phyloP scores from a whole-genome alignment of 1,139 yeast species.

The Lodderomyces orthopsilosis region DNA sequence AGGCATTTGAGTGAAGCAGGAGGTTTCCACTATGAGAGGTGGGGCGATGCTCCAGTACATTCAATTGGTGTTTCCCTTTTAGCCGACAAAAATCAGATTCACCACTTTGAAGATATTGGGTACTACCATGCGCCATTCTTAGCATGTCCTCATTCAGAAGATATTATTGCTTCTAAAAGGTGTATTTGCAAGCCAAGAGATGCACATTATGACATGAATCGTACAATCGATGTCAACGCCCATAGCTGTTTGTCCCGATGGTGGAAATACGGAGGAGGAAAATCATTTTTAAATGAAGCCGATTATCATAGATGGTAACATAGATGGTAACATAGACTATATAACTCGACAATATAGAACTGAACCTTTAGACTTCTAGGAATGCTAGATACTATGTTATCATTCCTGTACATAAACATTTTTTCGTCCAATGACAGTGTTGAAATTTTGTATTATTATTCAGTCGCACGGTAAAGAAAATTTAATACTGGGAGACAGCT shows the following conservation, averaged over 20 bases:
- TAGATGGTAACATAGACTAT: too few relatives aligned
- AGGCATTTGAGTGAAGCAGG: slow-evolving; percentile 67
- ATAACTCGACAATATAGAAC: too few relatives aligned
- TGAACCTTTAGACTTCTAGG: too few relatives aligned
- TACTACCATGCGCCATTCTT: slow-evolving; percentile 80
- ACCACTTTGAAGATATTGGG: slow-evolving; percentile 90
- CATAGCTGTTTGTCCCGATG: slow-evolving; percentile 79
- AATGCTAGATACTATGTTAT: too few relatives aligned
- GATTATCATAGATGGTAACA: slow-evolving; percentile 16
- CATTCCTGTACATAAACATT: not conserved
- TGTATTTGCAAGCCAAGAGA: slow-evolving; percentile 61
- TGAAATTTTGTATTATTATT: slow-evolving; percentile 4
- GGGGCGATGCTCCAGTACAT: slow-evolving; percentile 99
- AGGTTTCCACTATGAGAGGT: slow-evolving; percentile 87
- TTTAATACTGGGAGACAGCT: not conserved
- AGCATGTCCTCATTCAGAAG: slow-evolving; percentile 70
- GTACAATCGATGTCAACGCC: slow-evolving; percentile 53
- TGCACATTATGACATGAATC: slow-evolving; percentile 26
- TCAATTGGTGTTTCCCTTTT: slow-evolving; percentile 70
- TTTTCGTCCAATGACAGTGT: slow-evolving; percentile 1
- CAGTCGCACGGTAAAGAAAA: not conserved
- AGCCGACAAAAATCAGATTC: slow-evolving; percentile 65
- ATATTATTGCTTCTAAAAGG: slow-evolving; percentile 51
- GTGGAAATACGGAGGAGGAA: slow-evolving; percentile 76
- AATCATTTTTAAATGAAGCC: slow-evolving; percentile 43